Percentiles rank a stretch among this genome's conserved stretches.
Conservation (phyloP, 106 monocot species). For the Apostasia ramifera region DNA sequence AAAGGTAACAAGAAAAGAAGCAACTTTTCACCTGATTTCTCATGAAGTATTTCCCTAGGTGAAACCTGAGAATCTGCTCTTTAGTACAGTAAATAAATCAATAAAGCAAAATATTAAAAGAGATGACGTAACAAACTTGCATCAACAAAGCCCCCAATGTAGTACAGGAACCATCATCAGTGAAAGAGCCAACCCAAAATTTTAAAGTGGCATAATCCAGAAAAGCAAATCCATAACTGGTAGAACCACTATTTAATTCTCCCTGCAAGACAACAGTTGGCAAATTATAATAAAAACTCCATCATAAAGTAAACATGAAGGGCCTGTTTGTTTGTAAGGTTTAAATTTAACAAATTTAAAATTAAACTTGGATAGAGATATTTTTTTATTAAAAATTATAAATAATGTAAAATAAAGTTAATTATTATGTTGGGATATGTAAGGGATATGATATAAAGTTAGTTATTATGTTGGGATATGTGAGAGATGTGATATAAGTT, state of each 20-base stretch:
- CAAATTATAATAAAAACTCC: neutral
- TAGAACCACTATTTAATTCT: slow-evolving; percentile 24
- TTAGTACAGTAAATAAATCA: neutral
- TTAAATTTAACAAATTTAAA: no score
- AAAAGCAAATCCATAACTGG: slow-evolving; percentile 84
- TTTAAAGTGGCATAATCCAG: slow-evolving; percentile 81
- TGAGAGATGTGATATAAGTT: no score
- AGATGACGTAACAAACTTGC: slow-evolving; percentile 51
- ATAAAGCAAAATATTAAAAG: neutral
- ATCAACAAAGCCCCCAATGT: slow-evolving; percentile 79
- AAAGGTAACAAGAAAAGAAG: neutral
- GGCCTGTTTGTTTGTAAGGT: no score
- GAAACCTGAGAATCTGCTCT: slow-evolving; percentile 52
- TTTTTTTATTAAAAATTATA: no score
- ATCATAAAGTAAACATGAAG: no score
- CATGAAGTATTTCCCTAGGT: slow-evolving; percentile 86
- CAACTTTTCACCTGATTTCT: slow-evolving; percentile 49
- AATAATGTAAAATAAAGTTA: no score
- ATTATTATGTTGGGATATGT: no score
- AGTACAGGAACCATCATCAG: slow-evolving; percentile 73
- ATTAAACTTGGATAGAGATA: no score
- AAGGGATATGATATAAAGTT: no score
- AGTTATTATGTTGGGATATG: no score
- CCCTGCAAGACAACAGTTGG: neutral
- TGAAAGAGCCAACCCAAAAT: slow-evolving; percentile 80